Conservation (phyloP, 2,329 filamentous ascomycete genomes). For the Thermothelomyces thermophilus region DNA sequence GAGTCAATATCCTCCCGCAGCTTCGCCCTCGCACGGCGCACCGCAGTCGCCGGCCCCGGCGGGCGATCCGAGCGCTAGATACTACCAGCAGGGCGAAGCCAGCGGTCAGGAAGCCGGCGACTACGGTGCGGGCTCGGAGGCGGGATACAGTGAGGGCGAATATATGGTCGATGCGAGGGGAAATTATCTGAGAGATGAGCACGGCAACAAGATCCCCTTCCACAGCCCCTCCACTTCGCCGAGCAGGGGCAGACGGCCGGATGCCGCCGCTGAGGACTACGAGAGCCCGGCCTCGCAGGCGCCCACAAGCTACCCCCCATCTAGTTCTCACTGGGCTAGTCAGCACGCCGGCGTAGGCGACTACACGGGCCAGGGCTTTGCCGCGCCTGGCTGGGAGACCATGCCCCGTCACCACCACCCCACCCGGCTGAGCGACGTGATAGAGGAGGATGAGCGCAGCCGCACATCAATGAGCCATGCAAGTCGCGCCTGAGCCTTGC, state of each 20-base stretch:
- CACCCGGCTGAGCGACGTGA: constrained; percentile 79
- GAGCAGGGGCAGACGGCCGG: constrained; percentile 40
- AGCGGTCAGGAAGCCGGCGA: constrained; percentile 44
- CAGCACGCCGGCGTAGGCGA: constrained; percentile 42
- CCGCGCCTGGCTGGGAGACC: constrained; percentile 66
- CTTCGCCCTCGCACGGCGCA: constrained; percentile 15
- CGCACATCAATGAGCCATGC: constrained; percentile 63
- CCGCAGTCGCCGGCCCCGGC: constrained; percentile 30
- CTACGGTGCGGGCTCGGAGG: constrained; percentile 49
- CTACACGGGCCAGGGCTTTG: constrained; percentile 62
- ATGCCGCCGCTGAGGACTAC: constrained; percentile 50
- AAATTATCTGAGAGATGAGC: constrained; percentile 53
- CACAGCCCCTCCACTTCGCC: constrained; percentile 38
- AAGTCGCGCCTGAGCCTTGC: constrained; percentile 37
- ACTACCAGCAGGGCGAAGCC: constrained; percentile 38
- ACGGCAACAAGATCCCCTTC: constrained; percentile 53
- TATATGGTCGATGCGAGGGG: constrained; percentile 59
- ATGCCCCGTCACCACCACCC: constrained; percentile 78
- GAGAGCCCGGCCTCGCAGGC: constrained; percentile 44
- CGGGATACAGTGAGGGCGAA: constrained; percentile 62
- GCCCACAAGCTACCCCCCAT: constrained; percentile 32
- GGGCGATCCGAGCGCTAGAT: constrained; percentile 33
- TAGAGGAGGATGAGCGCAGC: constrained; percentile 76
- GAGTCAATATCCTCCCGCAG: constrained; percentile 24
- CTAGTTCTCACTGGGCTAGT: constrained; percentile 38